Evolutionary conservation across 2,329 filamentous ascomycete species (phyloP), one percentile per base, ranked within the genome.

Genomic region (Penicillium thymicola): DNA sequence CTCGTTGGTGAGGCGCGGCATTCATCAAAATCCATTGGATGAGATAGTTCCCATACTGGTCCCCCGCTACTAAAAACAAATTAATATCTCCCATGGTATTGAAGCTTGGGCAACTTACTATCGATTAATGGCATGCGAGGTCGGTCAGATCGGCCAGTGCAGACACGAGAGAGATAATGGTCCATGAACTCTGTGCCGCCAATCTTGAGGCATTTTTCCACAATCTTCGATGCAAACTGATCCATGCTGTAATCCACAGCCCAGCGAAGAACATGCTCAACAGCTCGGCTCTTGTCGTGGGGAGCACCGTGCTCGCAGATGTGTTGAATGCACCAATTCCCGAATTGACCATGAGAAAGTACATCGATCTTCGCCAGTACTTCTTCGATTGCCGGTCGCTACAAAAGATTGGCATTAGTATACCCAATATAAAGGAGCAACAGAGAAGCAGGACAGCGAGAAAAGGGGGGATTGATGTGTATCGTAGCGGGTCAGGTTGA

Each of bases 281-380:
- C 88, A 43, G 95, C 94, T 65, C 92, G 89, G 75, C 89, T 93
- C 67, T 93, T 92, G 75, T 99, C 95, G 40, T 88, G 87, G 32
- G 92, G 89, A 55, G 89, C 89, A 49, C 95, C 93, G 71, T 99
- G 94, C 75, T 99, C 94, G 76, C 94, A 99, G 67, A 99, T 92
- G 76, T 99, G 94, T 77, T 99, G 94, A 68, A 99, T 97, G 78
- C 94, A 99, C 94, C 94, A 99, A 74, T 99, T 99, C 54, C 94
- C 94, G 71, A 99, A 99, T 72, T 99, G 94, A 27, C 94, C 94
- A 72, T 97, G 93, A 57, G 94, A 90, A 69, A 99, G 92, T 60
- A 96, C 89, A 76, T 99, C 92, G 67, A 99, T 96, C 72, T 94
- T 97, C 59, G 85, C 85, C 55, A 99, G 85, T 38, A 99, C 94